Evolutionary conservation across 2,329 filamentous ascomycete genomes (phyloP).

Genomic region (Beauveria rudraprayagi): DNA sequence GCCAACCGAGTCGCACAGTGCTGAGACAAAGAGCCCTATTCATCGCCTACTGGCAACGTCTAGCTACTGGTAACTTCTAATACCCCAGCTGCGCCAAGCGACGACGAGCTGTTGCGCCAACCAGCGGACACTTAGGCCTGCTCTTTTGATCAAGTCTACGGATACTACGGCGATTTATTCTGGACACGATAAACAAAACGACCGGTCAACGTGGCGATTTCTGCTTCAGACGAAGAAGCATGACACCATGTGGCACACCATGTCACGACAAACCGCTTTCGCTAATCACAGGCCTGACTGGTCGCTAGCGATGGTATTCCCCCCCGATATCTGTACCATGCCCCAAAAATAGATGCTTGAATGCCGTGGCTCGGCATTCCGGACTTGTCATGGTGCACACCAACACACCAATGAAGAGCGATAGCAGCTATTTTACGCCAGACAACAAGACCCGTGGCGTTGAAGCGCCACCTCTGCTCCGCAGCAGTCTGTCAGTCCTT

Average conservation of each 20-base stretch:
- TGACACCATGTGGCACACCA: constrained; percentile 4
- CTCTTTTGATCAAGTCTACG: neutral
- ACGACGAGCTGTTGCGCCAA: neutral
- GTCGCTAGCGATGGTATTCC: neutral
- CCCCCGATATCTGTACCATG: neutral
- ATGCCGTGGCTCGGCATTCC: constrained; percentile 6
- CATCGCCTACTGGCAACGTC: no score
- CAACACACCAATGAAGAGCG: neutral
- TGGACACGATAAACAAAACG: neutral
- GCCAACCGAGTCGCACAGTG: neutral
- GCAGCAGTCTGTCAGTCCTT: neutral
- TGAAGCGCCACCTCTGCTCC: constrained; percentile 5
- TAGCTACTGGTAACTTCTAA: no score
- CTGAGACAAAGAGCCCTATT: neutral
- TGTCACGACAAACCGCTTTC: neutral
- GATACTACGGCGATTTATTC: neutral
- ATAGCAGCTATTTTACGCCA: neutral
- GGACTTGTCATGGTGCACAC: constrained; percentile 3
- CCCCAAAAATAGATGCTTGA: constrained; percentile 9
- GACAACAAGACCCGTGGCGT: constrained; percentile 2
- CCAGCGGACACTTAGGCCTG: neutral
- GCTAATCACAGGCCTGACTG: constrained; percentile 8
- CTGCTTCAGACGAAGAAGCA: neutral
- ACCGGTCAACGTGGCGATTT: neutral
- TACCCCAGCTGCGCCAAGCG: neutral